These are phyloP conservation scores for Lachnellula hyalina DNA, from an alignment of 2,329 filamentous ascomycete species.

Conservation along the genomic window DNA sequence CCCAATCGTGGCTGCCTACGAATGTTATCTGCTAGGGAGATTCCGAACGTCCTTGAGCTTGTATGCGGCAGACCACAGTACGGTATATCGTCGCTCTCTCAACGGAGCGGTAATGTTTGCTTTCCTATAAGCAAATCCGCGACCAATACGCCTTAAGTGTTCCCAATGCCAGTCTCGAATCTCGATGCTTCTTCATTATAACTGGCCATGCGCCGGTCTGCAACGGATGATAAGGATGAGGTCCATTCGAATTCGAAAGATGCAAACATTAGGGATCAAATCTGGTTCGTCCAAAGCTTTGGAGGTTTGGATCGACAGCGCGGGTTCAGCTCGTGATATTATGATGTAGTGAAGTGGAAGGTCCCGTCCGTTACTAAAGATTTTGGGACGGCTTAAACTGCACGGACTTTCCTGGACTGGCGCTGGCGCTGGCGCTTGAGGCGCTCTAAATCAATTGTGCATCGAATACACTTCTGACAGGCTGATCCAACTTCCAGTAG, in stretches of 20 bases:
- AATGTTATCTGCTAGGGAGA: not conserved
- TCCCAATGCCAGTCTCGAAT: conserved; percentile 25
- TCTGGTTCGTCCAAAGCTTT: not conserved
- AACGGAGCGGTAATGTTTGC: not conserved
- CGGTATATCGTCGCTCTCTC: not conserved
- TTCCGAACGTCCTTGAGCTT: not conserved
- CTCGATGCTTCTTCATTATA: conserved; percentile 28
- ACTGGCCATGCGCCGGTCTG: conserved; percentile 16
- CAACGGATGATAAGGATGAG: conserved; percentile 2
- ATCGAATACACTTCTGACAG: too few species aligned
- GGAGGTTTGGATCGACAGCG: not conserved
- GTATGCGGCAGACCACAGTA: not conserved
- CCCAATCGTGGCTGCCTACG: not conserved
- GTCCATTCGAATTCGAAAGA: not conserved
- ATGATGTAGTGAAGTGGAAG: too few species aligned
- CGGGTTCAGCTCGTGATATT: not conserved
- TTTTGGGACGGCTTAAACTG: not conserved
- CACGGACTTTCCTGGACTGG: not conserved
- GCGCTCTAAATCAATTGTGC: too few species aligned
- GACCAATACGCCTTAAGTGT: conserved; percentile 19
- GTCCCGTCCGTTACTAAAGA: not conserved
- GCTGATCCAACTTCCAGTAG: too few species aligned
- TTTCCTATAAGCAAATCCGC: conserved; percentile 7
- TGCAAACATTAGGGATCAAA: not conserved
- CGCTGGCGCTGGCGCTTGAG: too few species aligned